Evolutionary conservation across 306 rosid species (phyloP).

Genomic region (Cajanus cajan): DNA sequence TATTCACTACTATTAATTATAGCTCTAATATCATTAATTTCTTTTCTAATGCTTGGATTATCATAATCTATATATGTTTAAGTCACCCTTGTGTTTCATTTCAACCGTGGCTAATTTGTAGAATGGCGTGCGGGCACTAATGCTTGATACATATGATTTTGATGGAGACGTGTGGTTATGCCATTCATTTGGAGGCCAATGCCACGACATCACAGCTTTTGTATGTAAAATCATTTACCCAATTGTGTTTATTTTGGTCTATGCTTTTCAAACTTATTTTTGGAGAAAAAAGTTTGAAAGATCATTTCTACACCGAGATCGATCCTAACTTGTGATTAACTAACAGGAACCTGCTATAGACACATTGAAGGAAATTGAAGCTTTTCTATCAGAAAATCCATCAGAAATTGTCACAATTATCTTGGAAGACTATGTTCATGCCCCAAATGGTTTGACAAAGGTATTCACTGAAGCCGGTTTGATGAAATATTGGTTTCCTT

Average conservation of each 20-base stretch:
- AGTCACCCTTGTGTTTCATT: not conserved
- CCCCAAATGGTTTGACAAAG: constrained; percentile 75
- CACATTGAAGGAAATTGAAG: constrained; percentile 68
- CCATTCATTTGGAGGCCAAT: constrained; percentile 77
- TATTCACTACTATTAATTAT: not conserved
- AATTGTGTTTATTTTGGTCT: not conserved
- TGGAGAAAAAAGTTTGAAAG: not conserved
- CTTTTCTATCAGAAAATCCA: constrained; percentile 68
- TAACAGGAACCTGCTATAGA: constrained; percentile 71
- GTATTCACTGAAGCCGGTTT: constrained; percentile 65
- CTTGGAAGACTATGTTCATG: constrained; percentile 83
- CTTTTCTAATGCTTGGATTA: not conserved
- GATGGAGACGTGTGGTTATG: constrained; percentile 81
- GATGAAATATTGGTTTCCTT: constrained; percentile 83
- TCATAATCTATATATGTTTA: not conserved
- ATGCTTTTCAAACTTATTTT: not conserved
- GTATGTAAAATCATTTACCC: constrained; percentile 45
- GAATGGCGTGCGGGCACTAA: constrained; percentile 79
- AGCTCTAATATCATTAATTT: not conserved
- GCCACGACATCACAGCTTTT: constrained; percentile 74
- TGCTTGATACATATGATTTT: constrained; percentile 89
- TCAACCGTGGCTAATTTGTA: constrained; percentile 33
- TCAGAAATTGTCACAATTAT: constrained; percentile 79
- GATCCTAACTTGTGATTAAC: not conserved
- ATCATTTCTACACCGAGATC: not conserved